Base-by-base conservation (phyloP, 1,284 basidiomycete genomes). In the Leccinum pallidistipes region DNA sequence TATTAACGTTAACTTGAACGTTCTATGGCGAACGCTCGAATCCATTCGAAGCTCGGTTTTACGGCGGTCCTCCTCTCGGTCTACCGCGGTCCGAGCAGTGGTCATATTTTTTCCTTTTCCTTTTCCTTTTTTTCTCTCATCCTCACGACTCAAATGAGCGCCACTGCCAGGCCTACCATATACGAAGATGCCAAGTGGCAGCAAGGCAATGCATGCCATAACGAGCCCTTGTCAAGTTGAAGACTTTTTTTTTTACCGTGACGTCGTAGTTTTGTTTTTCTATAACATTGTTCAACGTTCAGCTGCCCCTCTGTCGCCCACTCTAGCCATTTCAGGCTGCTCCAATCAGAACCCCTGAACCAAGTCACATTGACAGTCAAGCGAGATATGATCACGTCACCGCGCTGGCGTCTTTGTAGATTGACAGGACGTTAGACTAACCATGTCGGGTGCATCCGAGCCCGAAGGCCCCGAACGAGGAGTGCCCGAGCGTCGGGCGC, bases 31-130 rank as follows among this genome's bases (percentile, higher is more conserved):
- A n/a, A 24, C 43, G 31, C 8, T 32, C 11, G 45, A n/a, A 18
- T 55, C 40, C 54, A 57, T 11, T 61, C 38, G 47, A 56, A 7
- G n/a, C 49, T 64, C 60, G 45, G 32, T 5, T 27, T 40, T 4
- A 51, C 58, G n/a, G 5, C 34, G 32, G 36, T 16, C 31, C 5
- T 7, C 32, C 36, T 45, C 43, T 45, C 16, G 18, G 40, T 40
- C 2, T 40, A 4, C 40, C n/a, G 40, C 40, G 40, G 40, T 40
- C 43, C 43, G 43, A 45, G 18, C 10, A 18, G 43, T 11, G 43
- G 10, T 18, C 12, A 45, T 45, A 11, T 6, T 6, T 11, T 12
- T 12, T 21, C 4, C 6, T 21, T 12, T 45, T 6, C 6, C 5
- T 16, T 11, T 16, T 24, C n/a, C n/a, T 21, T 31, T 10, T 12